Evolutionary conservation across 805 yeast species (phyloP).

Genomic region (Yamadazyma scolyti): DNA sequence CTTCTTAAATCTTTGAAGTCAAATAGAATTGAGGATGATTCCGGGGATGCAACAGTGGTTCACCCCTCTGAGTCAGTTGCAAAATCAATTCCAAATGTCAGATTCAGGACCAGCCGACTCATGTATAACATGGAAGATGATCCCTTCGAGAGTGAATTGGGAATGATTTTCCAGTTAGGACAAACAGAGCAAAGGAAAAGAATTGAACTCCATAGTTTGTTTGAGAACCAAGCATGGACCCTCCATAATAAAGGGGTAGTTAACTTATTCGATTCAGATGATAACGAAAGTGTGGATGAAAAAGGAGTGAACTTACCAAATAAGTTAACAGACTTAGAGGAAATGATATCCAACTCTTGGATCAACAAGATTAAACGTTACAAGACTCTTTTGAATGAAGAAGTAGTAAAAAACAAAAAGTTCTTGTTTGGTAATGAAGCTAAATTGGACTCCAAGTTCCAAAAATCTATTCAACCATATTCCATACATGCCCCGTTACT

Average conservation of each 20-base stretch:
- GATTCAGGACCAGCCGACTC: slow-evolving; percentile 21
- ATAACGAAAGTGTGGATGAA: slow-evolving; percentile 7
- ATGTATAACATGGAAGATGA: slow-evolving; percentile 40
- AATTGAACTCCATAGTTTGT: slow-evolving; percentile 23
- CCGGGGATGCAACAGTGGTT: slow-evolving; percentile 14
- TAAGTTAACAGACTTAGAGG: slow-evolving; percentile 28
- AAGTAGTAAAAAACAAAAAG: slow-evolving; percentile 32
- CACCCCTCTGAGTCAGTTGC: slow-evolving; percentile 29
- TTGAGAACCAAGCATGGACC: slow-evolving; percentile 14
- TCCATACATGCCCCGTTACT: slow-evolving; percentile 33
- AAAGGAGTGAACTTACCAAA: slow-evolving; percentile 22
- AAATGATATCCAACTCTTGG: slow-evolving; percentile 66
- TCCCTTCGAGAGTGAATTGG: slow-evolving; percentile 39
- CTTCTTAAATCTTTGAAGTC: slow-evolving; percentile 23
- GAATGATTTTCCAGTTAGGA: slow-evolving; percentile 41
- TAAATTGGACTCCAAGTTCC: slow-evolving; percentile 10
- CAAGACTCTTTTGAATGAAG: slow-evolving; percentile 31
- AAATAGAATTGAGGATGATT: slow-evolving; percentile 3
- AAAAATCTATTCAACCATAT: slow-evolving; percentile 27
- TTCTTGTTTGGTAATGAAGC: slow-evolving; percentile 35
- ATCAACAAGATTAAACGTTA: slow-evolving; percentile 54
- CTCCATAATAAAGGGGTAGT: slow-evolving; percentile 1
- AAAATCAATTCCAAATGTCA: slow-evolving; percentile 24
- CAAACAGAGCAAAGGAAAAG: slow-evolving; percentile 37
- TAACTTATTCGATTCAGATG: neutral